phyloP scores from a whole-genome alignment of 495 filamentous ascomycete genomes.

The Cercophora sp. region DNA sequence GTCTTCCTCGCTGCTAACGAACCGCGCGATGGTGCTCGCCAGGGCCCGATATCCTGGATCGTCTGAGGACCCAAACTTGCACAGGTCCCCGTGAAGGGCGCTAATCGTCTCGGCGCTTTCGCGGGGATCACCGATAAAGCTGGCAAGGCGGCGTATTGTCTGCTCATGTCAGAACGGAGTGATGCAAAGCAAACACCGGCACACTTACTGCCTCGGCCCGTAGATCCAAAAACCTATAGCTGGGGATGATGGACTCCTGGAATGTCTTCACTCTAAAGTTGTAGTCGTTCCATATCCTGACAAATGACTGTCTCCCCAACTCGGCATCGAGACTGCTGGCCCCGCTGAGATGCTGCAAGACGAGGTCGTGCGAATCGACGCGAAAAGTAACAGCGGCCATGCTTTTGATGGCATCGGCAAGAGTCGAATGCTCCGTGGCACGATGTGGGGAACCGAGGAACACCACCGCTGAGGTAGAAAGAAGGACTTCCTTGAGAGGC shows the following conservation, averaged over 20 bases:
- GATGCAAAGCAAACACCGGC: background rate
- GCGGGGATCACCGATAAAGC: constrained; percentile 31
- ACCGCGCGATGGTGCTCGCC: constrained; percentile 11
- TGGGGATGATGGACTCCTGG: constrained; percentile 28
- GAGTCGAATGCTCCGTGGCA: constrained; percentile 23
- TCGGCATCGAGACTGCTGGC: constrained; percentile 21
- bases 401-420: constrained; percentile 27
- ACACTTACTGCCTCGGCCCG: constrained; percentile 24
- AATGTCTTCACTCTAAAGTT: constrained; percentile 39
- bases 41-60: constrained; percentile 28
- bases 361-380: constrained; percentile 22
- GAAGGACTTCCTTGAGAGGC: constrained; percentile 25
- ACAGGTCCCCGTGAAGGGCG: constrained; percentile 29
- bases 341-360: constrained; percentile 29
- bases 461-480: constrained; percentile 27
- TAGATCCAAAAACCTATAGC: constrained; percentile 13
- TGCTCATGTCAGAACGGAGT: constrained; percentile 3
- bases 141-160: constrained; percentile 25
- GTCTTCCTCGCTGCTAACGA: constrained; percentile 22
- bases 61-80: constrained; percentile 27
- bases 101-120: constrained; percentile 30
- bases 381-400: constrained; percentile 30
- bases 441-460: constrained; percentile 37
- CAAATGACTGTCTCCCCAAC: constrained; percentile 24
- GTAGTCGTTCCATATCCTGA: constrained; percentile 31